phyloP scores from a whole-genome alignment of 768 basidiomycete species.

The Imleria badia region DNA sequence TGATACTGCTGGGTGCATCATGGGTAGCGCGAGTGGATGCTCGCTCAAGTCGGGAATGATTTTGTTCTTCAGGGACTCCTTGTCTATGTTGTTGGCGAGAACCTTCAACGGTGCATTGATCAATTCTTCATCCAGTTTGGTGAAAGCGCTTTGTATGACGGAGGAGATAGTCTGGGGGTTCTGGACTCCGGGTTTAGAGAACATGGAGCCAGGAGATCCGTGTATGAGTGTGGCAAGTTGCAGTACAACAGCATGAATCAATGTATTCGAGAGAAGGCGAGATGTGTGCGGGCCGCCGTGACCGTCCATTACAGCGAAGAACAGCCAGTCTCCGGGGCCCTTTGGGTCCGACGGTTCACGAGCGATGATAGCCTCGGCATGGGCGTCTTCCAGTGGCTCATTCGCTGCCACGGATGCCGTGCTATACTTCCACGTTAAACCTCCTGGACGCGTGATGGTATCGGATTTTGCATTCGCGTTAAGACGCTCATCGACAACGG shows the following conservation, averaged over 20 bases:
- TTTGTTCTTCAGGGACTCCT: conserved; percentile 49
- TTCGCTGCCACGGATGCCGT: conserved; percentile 84
- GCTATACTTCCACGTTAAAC: conserved; percentile 69
- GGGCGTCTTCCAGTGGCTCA: conserved; percentile 89
- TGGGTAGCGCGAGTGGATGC: conserved; percentile 66
- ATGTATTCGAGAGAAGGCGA: conserved; percentile 73
- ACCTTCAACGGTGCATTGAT: conserved; percentile 73
- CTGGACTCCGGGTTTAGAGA: conserved; percentile 38
- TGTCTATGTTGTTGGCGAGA: conserved; percentile 56
- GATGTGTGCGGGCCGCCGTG: conserved; percentile 87
- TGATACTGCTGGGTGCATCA: conserved; percentile 83
- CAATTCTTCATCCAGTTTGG: conserved; percentile 82
- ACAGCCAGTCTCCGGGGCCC: conserved; percentile 68
- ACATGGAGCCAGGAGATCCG: conserved; percentile 30
- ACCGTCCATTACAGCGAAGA: conserved; percentile 91
- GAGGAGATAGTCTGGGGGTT: conserved; percentile 55
- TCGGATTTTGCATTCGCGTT: conserved; percentile 50
- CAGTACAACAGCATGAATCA: conserved; percentile 81
- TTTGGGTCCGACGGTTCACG: conserved; percentile 60
- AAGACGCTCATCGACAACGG: conserved; percentile 56
- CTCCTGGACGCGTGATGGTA: conserved; percentile 48
- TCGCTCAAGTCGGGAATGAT: conserved; percentile 63
- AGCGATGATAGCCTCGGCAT: conserved; percentile 65
- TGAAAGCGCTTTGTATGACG: conserved; percentile 77
- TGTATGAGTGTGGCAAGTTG: conserved; percentile 62